Base-by-base conservation (phyloP, 192 early-diverging fungal genomes). In the Coemansia sp. region DNA sequence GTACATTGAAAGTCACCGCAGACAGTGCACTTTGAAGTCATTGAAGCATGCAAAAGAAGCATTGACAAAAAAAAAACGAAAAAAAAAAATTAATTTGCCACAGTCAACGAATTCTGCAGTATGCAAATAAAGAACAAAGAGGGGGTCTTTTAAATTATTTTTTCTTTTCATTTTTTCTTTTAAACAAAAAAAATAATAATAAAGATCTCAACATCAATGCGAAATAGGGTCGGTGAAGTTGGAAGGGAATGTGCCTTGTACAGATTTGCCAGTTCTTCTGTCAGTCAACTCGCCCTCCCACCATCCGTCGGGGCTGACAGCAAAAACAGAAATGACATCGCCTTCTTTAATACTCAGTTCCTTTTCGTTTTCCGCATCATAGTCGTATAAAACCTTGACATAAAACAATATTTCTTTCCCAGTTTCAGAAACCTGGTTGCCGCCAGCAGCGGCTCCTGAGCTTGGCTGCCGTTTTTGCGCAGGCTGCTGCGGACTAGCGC, bases 321-420 rank as follows among this genome's bases (percentile, higher is more conserved):
- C 71, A 17, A 86, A 55, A 0, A 86, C 85, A 1, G 85, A 79
- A 14, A 86, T 80, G 32, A 86, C 72, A 20, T 72, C 72, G n/a
- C 80, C 78, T 34, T 86, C 76, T 1, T 65, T 61, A 11, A 86
- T 79, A 9, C 77, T 56, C 53, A 86, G 69, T 64, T 86, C 85
- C 61, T 72, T 81, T 17, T 66, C 67, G 45, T 76, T 75, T 22
- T 86, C 85, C 0, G 85, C 74, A 41, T 74, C 78, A 22, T 83
- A 86, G 65, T 86, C 85, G n/a, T 86, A 83, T n/a, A 86, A 65
- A 1, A 79, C 85, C 51, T 79, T 76, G 52, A 83, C 80, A 37
- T 86, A 83, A 33, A 83, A 86, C 39, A 83, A 59, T 8, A 86
- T 82, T 43, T 81, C 73, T 41, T 75, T 80, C 43, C 73, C 73